Conservation (phyloP, 108 stramenopile species). For the Mediolabrus comicus region DNA sequence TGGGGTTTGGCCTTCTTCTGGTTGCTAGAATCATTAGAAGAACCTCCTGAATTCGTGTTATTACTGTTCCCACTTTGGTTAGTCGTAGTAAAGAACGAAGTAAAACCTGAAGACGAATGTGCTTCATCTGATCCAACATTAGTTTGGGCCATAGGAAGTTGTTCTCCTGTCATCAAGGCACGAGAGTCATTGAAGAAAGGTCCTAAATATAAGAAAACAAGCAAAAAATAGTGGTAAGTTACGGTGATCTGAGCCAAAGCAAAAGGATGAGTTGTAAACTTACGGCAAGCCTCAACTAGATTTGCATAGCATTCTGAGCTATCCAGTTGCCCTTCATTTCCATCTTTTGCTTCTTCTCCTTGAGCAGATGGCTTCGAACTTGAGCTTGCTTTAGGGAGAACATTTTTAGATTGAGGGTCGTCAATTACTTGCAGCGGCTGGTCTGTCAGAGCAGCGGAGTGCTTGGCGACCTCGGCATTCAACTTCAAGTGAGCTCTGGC, state of each 20-base stretch:
- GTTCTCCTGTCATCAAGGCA: conserved; percentile 1
- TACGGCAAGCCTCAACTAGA: conserved; percentile 32
- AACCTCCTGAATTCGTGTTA: conserved; percentile 11
- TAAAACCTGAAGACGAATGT: conserved; percentile 47
- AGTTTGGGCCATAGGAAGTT: neutral
- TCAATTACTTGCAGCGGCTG: neutral
- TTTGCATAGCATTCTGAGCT: conserved; percentile 21
- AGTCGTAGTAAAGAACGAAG: conserved; percentile 53
- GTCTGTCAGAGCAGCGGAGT: neutral
- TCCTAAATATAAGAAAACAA: neutral
- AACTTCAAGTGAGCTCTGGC: neutral
- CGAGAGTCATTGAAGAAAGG: conserved; percentile 29
- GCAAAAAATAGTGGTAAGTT: neutral
- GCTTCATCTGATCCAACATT: conserved; percentile 16
- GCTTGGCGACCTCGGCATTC: neutral
- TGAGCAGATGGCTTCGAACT: neutral
- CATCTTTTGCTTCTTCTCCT: neutral
- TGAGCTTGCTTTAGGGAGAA: neutral
- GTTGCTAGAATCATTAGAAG: neutral
- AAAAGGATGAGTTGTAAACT: neutral
- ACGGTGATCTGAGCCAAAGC: neutral
- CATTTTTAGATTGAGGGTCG: neutral
- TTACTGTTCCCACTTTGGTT: conserved; percentile 25
- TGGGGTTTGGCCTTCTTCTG: conserved; percentile 3
- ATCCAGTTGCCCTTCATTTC: neutral